Base-by-base conservation (phyloP, 768 basidiomycete genomes). In the Neoboletus subvelutipes region DNA sequence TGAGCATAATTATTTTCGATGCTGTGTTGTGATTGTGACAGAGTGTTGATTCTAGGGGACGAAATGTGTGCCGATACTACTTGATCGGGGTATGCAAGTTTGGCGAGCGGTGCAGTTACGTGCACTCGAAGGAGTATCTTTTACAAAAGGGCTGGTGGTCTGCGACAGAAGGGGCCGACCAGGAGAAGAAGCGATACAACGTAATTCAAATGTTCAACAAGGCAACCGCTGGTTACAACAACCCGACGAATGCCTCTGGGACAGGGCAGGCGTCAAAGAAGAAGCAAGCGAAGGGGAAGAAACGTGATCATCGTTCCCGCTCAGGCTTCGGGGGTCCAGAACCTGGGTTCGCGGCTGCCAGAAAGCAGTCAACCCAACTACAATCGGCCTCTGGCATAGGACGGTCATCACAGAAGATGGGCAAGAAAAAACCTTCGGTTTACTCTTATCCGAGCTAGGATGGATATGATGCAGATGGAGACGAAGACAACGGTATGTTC, bases 81-180 rank as follows among this genome's bases (percentile, higher is more conserved):
- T 63, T 82, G 24, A 59, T 80, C 11, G 73, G 67, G 13, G 56
- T 58, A 2, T 81, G 81, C 71, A 72, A 69, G 48, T 78, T 73
- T 58, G 70, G 74, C 11, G 46, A 61, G 5, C 70, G 68, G 41
- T 85, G 83, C 59, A 73, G 74, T 7, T 84, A 84, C 60, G 69
- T 77, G 12, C 83, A 85, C 61, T 73, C 77, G 24, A 77, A 72
- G 50, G 68, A 68, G 5, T 78, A 75, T 53, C 76, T 85, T 6
- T 76, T 76, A 5, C 54, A 67, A 33, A 64, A 57, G 24, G 77
- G 82, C 1, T 83, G 81, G 81, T 84, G 81, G 82, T 58, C 63
- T 22, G 61, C 64, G 2, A 3, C 53, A 9, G 57, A 60, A 34
- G 54, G 59, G 22, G n/a, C 59, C 33, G 24, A 52, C 1, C 52